These are phyloP conservation scores for Sporothrix euskadiensis DNA, from an alignment of 2,329 filamentous ascomycete species.

Conservation along the genomic window DNA sequence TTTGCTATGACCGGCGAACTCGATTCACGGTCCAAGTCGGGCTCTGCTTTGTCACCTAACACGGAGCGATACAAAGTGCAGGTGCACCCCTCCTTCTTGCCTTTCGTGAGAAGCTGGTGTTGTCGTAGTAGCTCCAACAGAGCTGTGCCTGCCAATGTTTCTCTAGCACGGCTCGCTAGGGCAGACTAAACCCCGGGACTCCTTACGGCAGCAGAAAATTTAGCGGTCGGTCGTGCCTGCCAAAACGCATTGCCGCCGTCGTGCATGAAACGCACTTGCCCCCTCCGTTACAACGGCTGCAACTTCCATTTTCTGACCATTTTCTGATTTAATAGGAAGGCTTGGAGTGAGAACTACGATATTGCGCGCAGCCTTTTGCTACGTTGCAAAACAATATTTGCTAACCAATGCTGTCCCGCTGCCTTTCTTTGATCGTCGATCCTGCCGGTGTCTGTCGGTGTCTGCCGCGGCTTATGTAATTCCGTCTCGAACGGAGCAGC, in stretches of 20 bases:
- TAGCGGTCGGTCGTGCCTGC: not conserved
- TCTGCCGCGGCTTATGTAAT: not conserved
- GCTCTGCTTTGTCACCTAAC: not conserved
- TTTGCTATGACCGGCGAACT: not conserved
- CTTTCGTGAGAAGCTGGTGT: not conserved
- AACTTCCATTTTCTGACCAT: not conserved
- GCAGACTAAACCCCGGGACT: not conserved
- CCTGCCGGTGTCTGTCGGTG: not conserved
- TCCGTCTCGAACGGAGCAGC: not conserved
- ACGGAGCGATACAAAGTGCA: not conserved
- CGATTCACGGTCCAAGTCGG: not conserved
- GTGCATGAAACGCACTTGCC: constrained; percentile 9
- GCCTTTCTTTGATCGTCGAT: not conserved
- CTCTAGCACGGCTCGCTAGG: not conserved
- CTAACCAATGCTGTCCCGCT: not conserved
- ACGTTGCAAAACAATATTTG: not conserved
- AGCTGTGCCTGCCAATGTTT: not conserved
- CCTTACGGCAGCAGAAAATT: not conserved
- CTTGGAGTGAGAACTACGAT: not conserved
- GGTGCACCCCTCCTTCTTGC: not conserved
- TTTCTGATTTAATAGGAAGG: not conserved
- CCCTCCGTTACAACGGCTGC: not conserved
- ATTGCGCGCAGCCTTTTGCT: not conserved
- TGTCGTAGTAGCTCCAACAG: not conserved
- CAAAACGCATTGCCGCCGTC: not conserved